phyloP scores from a whole-genome alignment of 768 basidiomycete genomes.

The Kwoniella sp. region DNA sequence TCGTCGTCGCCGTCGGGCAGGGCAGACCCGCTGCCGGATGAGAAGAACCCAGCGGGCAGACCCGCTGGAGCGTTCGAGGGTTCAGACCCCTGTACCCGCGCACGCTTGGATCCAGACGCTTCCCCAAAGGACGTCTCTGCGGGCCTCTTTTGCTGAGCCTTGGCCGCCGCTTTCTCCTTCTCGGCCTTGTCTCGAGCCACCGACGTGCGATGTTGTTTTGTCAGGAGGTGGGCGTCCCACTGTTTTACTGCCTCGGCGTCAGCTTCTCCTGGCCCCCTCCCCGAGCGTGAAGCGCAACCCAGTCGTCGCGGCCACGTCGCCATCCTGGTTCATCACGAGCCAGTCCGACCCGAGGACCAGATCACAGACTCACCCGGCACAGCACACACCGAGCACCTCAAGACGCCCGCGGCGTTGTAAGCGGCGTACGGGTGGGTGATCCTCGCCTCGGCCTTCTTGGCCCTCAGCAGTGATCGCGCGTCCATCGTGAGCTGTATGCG shows the following conservation, averaged over 20 bases:
- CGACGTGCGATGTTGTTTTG: slow-evolving; percentile 46
- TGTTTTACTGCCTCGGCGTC: slow-evolving; percentile 31
- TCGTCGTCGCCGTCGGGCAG: not conserved
- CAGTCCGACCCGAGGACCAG: too few species aligned
- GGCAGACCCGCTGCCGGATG: not conserved
- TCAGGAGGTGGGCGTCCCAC: slow-evolving; percentile 46
- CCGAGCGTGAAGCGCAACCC: too few species aligned
- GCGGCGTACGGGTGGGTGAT: slow-evolving; percentile 43
- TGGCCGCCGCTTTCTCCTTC: slow-evolving; percentile 19
- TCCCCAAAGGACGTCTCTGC: slow-evolving; percentile 1
- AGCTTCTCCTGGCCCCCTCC: too few species aligned
- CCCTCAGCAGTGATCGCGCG: slow-evolving; percentile 43
- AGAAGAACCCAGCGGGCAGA: slow-evolving; percentile 25
- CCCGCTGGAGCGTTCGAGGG: not conserved
- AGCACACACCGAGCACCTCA: slow-evolving; percentile 45
- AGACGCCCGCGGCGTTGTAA: slow-evolving; percentile 36
- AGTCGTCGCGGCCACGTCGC: too few species aligned
- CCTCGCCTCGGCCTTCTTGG: slow-evolving; percentile 45
- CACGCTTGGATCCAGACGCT: slow-evolving; percentile 8
- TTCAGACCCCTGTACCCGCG: not conserved
- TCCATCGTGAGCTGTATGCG: slow-evolving; percentile 26
- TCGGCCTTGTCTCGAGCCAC: slow-evolving; percentile 37
- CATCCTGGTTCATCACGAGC: too few species aligned
- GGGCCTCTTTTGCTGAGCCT: slow-evolving; percentile 16
- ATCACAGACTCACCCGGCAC: slow-evolving; percentile 43